These are phyloP conservation scores for Botryotinia convoluta DNA, from an alignment of 2,329 filamentous ascomycete genomes.

Conservation along the genomic window DNA sequence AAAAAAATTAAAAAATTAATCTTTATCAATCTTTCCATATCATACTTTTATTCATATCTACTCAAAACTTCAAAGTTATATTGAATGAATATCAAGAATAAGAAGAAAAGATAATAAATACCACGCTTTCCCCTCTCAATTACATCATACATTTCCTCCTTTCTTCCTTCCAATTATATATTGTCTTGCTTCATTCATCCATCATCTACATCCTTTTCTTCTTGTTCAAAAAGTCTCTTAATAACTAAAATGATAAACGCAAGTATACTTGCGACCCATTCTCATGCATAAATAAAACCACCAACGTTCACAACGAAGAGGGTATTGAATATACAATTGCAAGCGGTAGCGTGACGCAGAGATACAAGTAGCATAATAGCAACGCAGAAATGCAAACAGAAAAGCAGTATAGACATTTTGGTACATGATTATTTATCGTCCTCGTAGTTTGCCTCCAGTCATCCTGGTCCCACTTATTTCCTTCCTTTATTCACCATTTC, in stretches of 20 bases:
- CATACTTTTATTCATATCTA: background rate
- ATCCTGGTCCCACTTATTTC: slow-evolving; percentile 4
- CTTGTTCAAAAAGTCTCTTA: background rate
- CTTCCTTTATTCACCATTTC: slow-evolving; percentile 7
- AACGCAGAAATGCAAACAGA: slow-evolving; percentile 15
- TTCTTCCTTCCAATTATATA: background rate
- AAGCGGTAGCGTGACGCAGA: slow-evolving; percentile 5
- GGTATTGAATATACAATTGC: slow-evolving; percentile 10
- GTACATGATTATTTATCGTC: slow-evolving; percentile 26
- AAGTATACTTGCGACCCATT: background rate
- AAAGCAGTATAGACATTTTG: slow-evolving; percentile 24
- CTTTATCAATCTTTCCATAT: background rate
- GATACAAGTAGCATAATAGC: slow-evolving; percentile 4
- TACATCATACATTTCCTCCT: background rate
- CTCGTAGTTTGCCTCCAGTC: background rate
- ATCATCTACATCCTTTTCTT: background rate
- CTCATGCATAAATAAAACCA: slow-evolving; percentile 15
- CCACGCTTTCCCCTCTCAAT: background rate
- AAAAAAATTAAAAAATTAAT: no score
- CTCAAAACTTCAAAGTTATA: background rate
- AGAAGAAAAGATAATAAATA: background rate
- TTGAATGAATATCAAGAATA: background rate
- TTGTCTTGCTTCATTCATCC: background rate
- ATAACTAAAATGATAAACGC: background rate
- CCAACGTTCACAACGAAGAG: slow-evolving; percentile 11